Base-by-base conservation (phyloP, 169 alveolate genomes). In the Eimeria praecox region DNA sequence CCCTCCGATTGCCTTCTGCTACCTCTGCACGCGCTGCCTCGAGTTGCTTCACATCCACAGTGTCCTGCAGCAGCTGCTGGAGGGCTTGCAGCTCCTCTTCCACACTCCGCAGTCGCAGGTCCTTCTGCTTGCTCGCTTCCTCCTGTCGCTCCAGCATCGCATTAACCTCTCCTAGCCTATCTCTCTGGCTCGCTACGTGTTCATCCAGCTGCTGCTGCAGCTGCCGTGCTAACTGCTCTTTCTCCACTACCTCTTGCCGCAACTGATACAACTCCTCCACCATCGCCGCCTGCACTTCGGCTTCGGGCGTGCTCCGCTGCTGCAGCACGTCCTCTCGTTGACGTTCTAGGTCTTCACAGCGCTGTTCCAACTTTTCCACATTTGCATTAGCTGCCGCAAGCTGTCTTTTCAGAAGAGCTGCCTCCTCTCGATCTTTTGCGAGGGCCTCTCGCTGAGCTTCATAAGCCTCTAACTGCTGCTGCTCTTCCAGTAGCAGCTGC, bases 61-160 rank as follows among this genome's bases (percentile, higher is more conserved):
- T 85, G 38, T 85, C 92, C 78, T 85, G 92, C 78, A 85, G 92
- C 77, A 85, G 92, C 64, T 85, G 92, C 92, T 85, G 92, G 49
- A 85, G 92, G 64, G 92, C 73, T 52, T 85, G 92, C 54, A 85
- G 78, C 78, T 85, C 92, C 56, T 85, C 92, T 42, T 85, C 92
- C 35, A 85, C 92, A 85, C 92, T 85, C 38, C 92, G 92, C 44
- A 85, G 54, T 20, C 92, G 92, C 80, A 85, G 54, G 77, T 85
- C 92, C 46, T 85, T 85, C 78, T 85, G 92, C 35, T 85, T 85
- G 92, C 92, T 85, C n/a, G 92, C 92, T 42, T 85, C 92, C 77
- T 85, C 92, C 77, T 85, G 92, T 8, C 92, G 75, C 38, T 85
- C 92, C 54, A 85, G 40, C 92, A 85, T 85, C 30, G 92, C 92